Base-by-base conservation (phyloP, 2,329 filamentous ascomycete genomes). In the Trichoderma citrinoviride region DNA sequence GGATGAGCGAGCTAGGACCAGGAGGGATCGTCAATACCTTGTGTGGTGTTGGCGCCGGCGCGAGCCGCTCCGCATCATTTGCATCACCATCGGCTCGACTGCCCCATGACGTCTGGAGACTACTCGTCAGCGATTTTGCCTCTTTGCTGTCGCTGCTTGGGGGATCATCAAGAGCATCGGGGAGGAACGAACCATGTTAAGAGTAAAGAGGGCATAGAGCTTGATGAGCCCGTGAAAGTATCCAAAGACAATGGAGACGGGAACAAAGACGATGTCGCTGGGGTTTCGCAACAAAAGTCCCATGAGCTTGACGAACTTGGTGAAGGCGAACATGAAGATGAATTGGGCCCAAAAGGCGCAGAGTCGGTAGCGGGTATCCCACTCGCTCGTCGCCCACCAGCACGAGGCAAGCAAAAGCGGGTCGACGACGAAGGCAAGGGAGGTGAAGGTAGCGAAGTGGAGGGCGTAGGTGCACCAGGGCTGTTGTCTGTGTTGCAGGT, bases 141-240 rank as follows among this genome's bases (percentile, higher is more conserved):
- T 37, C 33, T 37, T 29, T 10, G 33, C 33, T 21, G 5, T 14
- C 10, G 50, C 52, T 19, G 17, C 29, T 27, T n/a, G 23, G 23
- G 33, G 33, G 12, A 10, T 47, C 5, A 25, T n/a, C 46, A 60
- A 55, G 46, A 58, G n/a, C 12, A 23, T 37, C 33, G 33, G 41
- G 7, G 6, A 21, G 19, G 27, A 2, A 81, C 89, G 78, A 85
- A 96, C 92, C 86, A 91, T 89, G 74, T 90, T 89, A 70, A 93
- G 85, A 65, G 93, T 97, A 70, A 90, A 82, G 67, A 93, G 83
- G 46, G 94, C 93, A 73, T 94, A 94, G 68, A 96, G 82, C 82
- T 97, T 97, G 82, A 98, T 93, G 67, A 93, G 77, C 67, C 93
- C 92, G 76, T 98, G 94, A 72, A 96, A 90, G 78, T 95, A 97